Evolutionary conservation across 345 rosid genomes (phyloP).

Genomic region (Boechera retrofracta): DNA sequence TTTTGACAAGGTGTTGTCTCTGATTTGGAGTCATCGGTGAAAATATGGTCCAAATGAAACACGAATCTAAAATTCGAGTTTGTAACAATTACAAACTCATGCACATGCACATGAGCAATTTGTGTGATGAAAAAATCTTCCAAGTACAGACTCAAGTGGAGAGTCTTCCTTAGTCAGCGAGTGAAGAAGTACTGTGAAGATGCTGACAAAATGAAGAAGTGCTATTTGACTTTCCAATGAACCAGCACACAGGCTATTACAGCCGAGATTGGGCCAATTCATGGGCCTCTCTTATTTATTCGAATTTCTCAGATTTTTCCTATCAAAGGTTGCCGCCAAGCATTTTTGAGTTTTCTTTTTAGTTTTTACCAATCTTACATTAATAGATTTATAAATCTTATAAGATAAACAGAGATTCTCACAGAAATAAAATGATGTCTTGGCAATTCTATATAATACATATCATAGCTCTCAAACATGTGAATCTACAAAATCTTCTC

Average conservation of each 20-base stretch:
- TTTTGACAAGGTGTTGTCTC: slow-evolving; percentile 57
- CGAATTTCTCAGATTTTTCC: background rate
- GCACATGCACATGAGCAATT: background rate
- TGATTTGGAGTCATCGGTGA: slow-evolving; percentile 41
- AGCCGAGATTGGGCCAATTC: background rate
- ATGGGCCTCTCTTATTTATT: slow-evolving; percentile 2
- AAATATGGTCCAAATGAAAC: background rate
- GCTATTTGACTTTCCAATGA: background rate
- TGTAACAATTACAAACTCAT: background rate
- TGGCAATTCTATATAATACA: background rate
- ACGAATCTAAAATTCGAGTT: background rate
- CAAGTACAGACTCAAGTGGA: background rate
- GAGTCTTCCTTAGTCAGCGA: background rate
- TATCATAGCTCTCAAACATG: slow-evolving; percentile 7
- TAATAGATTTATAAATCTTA: background rate
- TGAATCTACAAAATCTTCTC: slow-evolving; percentile 15
- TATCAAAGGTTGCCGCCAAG: slow-evolving; percentile 41
- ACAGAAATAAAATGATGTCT: background rate
- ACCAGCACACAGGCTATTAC: slow-evolving; percentile 1
- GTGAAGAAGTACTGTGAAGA: background rate
- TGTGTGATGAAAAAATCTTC: background rate
- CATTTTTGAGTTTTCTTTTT: background rate
- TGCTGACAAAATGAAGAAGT: background rate
- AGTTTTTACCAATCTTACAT: background rate
- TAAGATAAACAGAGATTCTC: background rate